Conservation (phyloP, 2,329 filamentous ascomycete genomes). For the Orbilia quercus region DNA sequence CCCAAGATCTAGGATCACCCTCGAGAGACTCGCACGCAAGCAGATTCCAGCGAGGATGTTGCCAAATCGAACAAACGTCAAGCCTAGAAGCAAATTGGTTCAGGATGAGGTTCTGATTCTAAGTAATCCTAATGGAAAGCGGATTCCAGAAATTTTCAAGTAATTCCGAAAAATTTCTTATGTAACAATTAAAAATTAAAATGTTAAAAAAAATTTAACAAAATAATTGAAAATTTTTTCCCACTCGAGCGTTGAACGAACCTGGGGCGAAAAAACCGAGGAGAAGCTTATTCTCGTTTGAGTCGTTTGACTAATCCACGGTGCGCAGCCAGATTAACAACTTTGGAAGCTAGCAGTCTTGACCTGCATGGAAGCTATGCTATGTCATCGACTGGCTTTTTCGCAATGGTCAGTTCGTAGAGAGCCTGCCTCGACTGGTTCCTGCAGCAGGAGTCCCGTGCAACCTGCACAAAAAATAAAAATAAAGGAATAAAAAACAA, state of each 20-base stretch:
- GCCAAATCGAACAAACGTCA: slow-evolving; percentile 4
- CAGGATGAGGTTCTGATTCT: slow-evolving; percentile 4
- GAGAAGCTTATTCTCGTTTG: slow-evolving; percentile 40
- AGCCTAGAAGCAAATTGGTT: slow-evolving; percentile 15
- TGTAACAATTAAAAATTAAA: background rate
- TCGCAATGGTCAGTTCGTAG: background rate
- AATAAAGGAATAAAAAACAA: background rate
- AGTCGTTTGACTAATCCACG: slow-evolving; percentile 5
- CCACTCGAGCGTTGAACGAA: background rate
- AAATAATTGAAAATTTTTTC: slow-evolving; percentile 20
- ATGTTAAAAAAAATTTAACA: background rate
- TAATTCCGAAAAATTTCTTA: too few species aligned
- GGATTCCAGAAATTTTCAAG: too few species aligned
- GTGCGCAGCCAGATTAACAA: background rate
- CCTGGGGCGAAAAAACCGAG: slow-evolving; percentile 5
- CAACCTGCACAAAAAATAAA: slow-evolving; percentile 7
- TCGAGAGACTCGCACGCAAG: slow-evolving; percentile 9
- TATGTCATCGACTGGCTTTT: background rate
- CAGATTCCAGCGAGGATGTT: slow-evolving; percentile 9
- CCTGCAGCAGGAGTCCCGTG: slow-evolving; percentile 38
- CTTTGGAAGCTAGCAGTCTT: slow-evolving; percentile 3
- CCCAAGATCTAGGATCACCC: slow-evolving; percentile 23
- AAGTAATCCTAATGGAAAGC: background rate
- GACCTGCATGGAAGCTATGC: background rate
- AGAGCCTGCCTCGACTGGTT: slow-evolving; percentile 23